A percentile compares a stretch with the other conserved stretches of the same genome.
These are phyloP conservation scores for Hypoxylon sp. DNA, from an alignment of 2,329 filamentous ascomycete species.

Conservation along the genomic window DNA sequence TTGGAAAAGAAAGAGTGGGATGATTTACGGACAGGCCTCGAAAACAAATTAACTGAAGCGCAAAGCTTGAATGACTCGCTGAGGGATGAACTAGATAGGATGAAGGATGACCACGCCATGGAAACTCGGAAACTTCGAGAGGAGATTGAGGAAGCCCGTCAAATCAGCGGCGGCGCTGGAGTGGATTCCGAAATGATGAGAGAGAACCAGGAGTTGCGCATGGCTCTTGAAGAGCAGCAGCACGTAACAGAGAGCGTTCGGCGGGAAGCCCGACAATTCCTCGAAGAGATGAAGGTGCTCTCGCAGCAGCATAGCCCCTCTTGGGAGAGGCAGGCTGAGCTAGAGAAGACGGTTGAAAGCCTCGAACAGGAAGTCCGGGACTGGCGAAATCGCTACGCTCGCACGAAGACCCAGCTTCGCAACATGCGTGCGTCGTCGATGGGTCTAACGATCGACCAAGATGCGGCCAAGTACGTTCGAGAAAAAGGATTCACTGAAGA, in stretches of 20 bases:
- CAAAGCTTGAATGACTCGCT: constrained; percentile 84
- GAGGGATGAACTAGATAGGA: constrained; percentile 80
- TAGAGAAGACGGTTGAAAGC: constrained; percentile 79
- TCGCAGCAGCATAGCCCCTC: constrained; percentile 83
- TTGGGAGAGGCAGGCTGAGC: constrained; percentile 83
- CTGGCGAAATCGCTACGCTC: constrained; percentile 92
- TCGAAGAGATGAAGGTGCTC: constrained; percentile 89
- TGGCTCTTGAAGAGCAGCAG: constrained; percentile 78
- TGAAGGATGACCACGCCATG: constrained; percentile 76
- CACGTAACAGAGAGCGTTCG: constrained; percentile 88
- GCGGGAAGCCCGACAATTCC: constrained; percentile 82
- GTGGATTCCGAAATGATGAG: constrained; percentile 69
- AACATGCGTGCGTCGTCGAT: constrained; percentile 84
- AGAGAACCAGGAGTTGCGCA: constrained; percentile 78
- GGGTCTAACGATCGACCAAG: constrained; percentile 76
- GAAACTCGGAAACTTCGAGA: constrained; percentile 73
- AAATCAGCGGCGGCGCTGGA: constrained; percentile 51
- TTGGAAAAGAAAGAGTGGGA: constrained; percentile 79
- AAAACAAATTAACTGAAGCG: constrained; percentile 79
- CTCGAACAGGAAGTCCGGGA: constrained; percentile 87
- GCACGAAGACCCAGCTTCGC: constrained; percentile 87
- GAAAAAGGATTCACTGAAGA: constrained; percentile 77
- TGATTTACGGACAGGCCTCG: constrained; percentile 74
- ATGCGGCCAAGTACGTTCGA: constrained; percentile 75
- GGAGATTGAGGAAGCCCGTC: constrained; percentile 69